phyloP scores from a whole-genome alignment of 208 protist species.

The Crithidia sp. region DNA sequence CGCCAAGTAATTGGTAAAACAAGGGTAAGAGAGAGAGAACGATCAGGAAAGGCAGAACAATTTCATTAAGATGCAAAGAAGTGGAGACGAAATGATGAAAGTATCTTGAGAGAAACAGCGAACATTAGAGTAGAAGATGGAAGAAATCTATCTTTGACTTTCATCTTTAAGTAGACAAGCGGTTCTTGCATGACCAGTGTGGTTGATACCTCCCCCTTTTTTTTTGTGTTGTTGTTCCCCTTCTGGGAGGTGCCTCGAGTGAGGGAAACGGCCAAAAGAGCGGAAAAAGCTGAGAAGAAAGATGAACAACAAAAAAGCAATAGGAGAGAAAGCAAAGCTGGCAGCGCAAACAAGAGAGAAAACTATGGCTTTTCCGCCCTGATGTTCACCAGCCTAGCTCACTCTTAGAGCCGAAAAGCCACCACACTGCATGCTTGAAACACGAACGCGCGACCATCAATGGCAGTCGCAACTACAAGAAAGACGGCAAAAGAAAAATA shows the following conservation, averaged over 20 bases:
- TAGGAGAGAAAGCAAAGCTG: background rate
- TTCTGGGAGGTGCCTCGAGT: background rate
- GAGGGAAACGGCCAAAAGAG: background rate
- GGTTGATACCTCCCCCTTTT: no score
- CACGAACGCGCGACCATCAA: no score
- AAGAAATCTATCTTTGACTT: no score
- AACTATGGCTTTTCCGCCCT: background rate
- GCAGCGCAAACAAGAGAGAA: background rate
- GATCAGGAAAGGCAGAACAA: background rate
- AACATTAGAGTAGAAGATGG: no score
- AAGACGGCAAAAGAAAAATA: background rate
- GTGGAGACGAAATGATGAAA: no score
- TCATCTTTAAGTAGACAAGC: no score
- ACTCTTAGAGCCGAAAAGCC: background rate
- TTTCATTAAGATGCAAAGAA: background rate
- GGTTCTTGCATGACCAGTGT: no score
- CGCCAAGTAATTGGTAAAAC: no score
- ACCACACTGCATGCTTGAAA: background rate
- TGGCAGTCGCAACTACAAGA: no score
- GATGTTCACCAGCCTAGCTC: background rate
- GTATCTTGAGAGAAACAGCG: no score
- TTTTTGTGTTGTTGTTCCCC: no score
- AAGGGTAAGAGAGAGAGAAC: conserved; percentile 9
- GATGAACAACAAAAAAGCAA: background rate
- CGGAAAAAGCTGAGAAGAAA: background rate